Percentiles rank a stretch among this genome's conserved stretches.
Evolutionary conservation across 495 filamentous ascomycete species (phyloP).

Genomic region (Aspergillus nidulans): DNA sequence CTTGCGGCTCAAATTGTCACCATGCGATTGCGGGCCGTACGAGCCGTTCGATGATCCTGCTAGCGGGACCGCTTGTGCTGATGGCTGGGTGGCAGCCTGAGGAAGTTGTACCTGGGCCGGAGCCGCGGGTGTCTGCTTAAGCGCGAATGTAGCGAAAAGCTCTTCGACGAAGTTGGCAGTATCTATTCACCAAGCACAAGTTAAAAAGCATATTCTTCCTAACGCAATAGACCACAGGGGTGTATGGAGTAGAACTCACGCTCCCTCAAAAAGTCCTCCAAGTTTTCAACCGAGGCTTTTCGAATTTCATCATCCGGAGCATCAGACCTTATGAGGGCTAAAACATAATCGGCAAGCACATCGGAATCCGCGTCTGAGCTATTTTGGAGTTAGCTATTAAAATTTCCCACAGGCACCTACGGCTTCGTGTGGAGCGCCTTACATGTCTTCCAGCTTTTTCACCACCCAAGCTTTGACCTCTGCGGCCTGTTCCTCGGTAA

Average conservation of each 20-base stretch:
- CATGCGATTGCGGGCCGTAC: constrained; percentile 19
- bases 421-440: constrained; percentile 28
- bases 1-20: constrained; percentile 42
- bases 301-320: constrained; percentile 69
- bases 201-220: background rate
- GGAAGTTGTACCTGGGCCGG: constrained; percentile 51
- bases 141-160: constrained; percentile 65
- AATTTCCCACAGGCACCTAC: background rate
- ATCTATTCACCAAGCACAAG: constrained; percentile 42
- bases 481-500: constrained; percentile 68
- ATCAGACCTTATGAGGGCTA: constrained; percentile 83
- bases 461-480: constrained; percentile 86
- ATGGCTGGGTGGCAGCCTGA: constrained; percentile 28
- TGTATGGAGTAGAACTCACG: constrained; percentile 42
- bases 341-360: constrained; percentile 91
- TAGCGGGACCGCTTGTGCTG: constrained; percentile 34
- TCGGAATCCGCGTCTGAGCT: constrained; percentile 94
- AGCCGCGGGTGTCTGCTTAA: constrained; percentile 45
- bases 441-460: constrained; percentile 88
- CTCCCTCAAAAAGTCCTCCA: constrained; percentile 85
- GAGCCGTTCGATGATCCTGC: constrained; percentile 28
- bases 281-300: constrained; percentile 67
- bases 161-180: constrained; percentile 77
- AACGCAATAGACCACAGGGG: background rate
- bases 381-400: constrained; percentile 1